Conservation (phyloP, 306 rosid genomes). For the Abrus precatorius region DNA sequence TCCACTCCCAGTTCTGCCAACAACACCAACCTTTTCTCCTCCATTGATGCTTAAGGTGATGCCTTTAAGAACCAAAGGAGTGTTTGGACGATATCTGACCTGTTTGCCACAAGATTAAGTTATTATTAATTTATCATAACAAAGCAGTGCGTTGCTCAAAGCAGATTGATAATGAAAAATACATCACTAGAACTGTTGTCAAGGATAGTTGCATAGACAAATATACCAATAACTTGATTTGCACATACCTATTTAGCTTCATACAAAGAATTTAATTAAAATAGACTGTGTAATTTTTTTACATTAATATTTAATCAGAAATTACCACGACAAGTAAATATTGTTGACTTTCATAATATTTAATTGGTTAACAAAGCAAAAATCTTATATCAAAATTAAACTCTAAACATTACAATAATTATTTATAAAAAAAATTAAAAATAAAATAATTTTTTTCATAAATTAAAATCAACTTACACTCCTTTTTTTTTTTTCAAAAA, state of each 20-base stretch:
- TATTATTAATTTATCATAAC: not conserved
- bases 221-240: constrained; percentile 18
- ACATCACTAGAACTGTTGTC: not conserved
- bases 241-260: not conserved
- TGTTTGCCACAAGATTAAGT: constrained; percentile 50
- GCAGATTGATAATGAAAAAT: not conserved
- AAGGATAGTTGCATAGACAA: constrained; percentile 1
- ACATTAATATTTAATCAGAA: too few relatives aligned
- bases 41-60: constrained; percentile 79
- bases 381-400: too few relatives aligned
- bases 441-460: too few relatives aligned
- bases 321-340: too few relatives aligned
- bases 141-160: not conserved
- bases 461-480: too few relatives aligned
- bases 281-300: too few relatives aligned
- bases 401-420: too few relatives aligned
- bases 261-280: too few relatives aligned
- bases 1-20: constrained; percentile 96
- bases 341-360: too few relatives aligned
- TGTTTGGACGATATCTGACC: constrained; percentile 92
- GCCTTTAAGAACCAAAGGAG: constrained; percentile 95
- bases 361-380: too few relatives aligned
- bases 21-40: constrained; percentile 93
- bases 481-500: too few relatives aligned
- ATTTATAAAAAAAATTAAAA: too few relatives aligned